Evolutionary conservation across 2,329 filamentous ascomycete genomes (phyloP), one percentile per base, ranked within the genome.

Genomic region (Pyricularia sp.): DNA sequence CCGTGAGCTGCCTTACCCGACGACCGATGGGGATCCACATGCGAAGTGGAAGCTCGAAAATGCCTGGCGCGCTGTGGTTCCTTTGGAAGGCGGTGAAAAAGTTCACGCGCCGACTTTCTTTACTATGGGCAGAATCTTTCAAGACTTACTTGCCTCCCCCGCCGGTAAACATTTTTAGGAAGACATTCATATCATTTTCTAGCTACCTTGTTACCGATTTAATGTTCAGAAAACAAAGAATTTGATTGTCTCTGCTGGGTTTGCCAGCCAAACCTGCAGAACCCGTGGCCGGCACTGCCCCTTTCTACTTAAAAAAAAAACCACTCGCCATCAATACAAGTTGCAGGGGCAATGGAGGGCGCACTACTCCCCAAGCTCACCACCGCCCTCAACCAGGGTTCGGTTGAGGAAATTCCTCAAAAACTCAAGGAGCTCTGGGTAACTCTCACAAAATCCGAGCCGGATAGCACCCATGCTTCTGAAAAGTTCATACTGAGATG

Each of bases 401-500:
- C 79, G 55, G 78, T 81, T 20, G 81, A 77, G 69, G 76, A 74
- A 70, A 79, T 78, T 72, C 81, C 78, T 69, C 79, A 84, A 69
- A 85, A 83, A 36, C 79, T 88, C 58, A 77, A 81, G 68, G 76
- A 77, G 25, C 72, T 88, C 17, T 87, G 84, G 85, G 77, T 76
- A 7, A 76, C 79, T 6, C 76, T 88, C n/a, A 78, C 81, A 4
- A 77, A 79, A 1, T 78, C 79, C 2, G 17, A 66, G 3, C 75
- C 78, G 26, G 77, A 78, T 1, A 77, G 78, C 50, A 85, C 85
- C 64, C 84, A 82, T 71, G 85, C 85, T 2, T 81, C 83, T 3
- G 85, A 88, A 72, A 84, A 87, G 72, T 86, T 82, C 70, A 83
- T 87, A 67, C 74, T 91, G 69, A 82, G 86, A 79, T 88, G 88